Evolutionary conservation across 371 early-diverging fungal species (phyloP).

Genomic region (Mucor piriformis): DNA sequence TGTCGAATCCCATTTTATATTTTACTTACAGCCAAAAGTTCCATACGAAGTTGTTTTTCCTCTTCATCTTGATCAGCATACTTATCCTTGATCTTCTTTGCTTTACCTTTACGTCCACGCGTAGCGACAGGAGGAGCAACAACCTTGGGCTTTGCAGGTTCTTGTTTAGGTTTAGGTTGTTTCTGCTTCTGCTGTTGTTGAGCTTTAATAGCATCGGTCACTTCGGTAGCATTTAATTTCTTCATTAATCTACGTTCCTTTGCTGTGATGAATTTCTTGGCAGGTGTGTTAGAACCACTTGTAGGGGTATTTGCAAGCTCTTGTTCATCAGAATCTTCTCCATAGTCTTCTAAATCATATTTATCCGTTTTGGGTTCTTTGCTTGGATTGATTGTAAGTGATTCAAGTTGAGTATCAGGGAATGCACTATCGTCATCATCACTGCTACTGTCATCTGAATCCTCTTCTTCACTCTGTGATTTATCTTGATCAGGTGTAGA

Average conservation of each 20-base stretch:
- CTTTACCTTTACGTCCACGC: slow-evolving; percentile 88
- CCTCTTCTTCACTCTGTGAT: slow-evolving; percentile 14
- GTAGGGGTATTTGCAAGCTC: neutral
- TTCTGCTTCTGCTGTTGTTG: slow-evolving; percentile 14
- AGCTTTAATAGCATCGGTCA: slow-evolving; percentile 21
- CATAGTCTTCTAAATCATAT: slow-evolving; percentile 74
- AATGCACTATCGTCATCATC: slow-evolving; percentile 53
- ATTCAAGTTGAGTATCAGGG: slow-evolving; percentile 62
- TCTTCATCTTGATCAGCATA: slow-evolving; percentile 95
- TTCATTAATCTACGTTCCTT: slow-evolving; percentile 79
- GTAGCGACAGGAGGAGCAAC: slow-evolving; percentile 43
- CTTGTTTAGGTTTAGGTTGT: slow-evolving; percentile 12
- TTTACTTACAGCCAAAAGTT: slow-evolving; percentile 70
- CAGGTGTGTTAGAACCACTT: slow-evolving; percentile 1
- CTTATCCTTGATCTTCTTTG: slow-evolving; percentile 90
- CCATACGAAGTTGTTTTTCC: slow-evolving; percentile 82
- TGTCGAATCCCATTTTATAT: too few species aligned
- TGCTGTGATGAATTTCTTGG: slow-evolving; percentile 66
- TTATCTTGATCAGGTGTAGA: neutral
- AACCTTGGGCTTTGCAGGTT: slow-evolving; percentile 13
- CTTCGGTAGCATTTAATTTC: slow-evolving; percentile 49
- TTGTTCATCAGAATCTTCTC: slow-evolving; percentile 59
- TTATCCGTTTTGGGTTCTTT: slow-evolving; percentile 47
- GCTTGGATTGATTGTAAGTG: slow-evolving; percentile 10
- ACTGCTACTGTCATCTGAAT: slow-evolving; percentile 34